Base-by-base conservation (phyloP, 345 rosid species). In the Brassica cretica region DNA sequence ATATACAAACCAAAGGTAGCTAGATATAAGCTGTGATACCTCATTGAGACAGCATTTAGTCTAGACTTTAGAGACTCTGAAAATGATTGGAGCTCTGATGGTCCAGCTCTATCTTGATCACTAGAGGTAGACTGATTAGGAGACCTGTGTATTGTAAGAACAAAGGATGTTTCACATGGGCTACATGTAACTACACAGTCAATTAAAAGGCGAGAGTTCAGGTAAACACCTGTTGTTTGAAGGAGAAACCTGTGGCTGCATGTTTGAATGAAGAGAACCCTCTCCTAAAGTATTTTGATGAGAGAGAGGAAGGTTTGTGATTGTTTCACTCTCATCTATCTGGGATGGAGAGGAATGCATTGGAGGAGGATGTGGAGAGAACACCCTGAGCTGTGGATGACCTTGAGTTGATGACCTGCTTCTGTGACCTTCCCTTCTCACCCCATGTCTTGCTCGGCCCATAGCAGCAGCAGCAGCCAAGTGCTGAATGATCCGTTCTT, bases 391-490 rank as follows among this genome's bases (percentile, higher is more conserved):
- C 82, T 86, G 99, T 14, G 91, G 92, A 80, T 87, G 94, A 44
- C 90, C 85, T 74, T 90, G 97, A 82, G 69, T 76, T 72, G 93
- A 87, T 44, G 93, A 84, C 76, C 97, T 86, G 76, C 79, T 89
- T 78, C 98, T 85, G 76, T 89, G 91, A 60, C 93, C 87, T 75
- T 88, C 98, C 88, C 99, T 91, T 84, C 96, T 85, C 51, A 84
- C 80, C 71, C 89, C 82, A 62, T 90, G 96, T 27, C 92, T 92
- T 60, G 90, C 91, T 70, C 94, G 89, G 8, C 99, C 97, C 93
- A 91, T 95, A 76, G 99, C 98, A 49, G 98, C 94, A 27, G 98
- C 97, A 1, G 97, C 93, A 65, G 99, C 94, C 68, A 95, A 74
- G 84, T 95, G 99, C 90, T 93, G 98, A 76, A 95, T 89, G 75